phyloP scores from a whole-genome alignment of 1,284 basidiomycete genomes.

The Rhodotorula sp. region DNA sequence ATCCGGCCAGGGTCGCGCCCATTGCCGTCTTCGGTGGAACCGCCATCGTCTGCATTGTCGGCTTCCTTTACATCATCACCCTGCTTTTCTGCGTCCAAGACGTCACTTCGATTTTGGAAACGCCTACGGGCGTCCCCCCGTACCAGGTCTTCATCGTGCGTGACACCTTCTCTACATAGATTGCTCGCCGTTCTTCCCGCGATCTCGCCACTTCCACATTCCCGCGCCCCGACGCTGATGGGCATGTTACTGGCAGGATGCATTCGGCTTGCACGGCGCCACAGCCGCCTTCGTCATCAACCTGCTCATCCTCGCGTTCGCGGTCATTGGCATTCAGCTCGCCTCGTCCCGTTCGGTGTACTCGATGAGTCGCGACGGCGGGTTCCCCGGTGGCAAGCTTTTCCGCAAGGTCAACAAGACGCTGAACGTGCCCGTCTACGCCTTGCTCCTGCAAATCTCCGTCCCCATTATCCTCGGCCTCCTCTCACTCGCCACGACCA shows the following conservation, averaged over 20 bases:
- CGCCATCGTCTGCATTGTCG: constrained; percentile 16
- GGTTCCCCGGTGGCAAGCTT: constrained; percentile 11
- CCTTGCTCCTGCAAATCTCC: constrained; percentile 11
- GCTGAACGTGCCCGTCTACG: constrained; percentile 17
- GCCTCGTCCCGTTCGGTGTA: constrained; percentile 24
- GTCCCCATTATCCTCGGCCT: constrained; percentile 22
- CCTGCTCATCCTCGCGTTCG: constrained; percentile 20
- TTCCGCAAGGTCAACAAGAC: constrained; percentile 14
- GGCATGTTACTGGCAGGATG: constrained; percentile 2
- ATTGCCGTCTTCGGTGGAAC: constrained; percentile 26
- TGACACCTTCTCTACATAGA: not conserved
- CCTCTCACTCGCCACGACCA: constrained; percentile 14
- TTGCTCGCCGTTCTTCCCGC: not conserved
- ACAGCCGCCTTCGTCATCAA: constrained; percentile 25
- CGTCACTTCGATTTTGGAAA: not conserved
- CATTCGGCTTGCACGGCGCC: constrained; percentile 23
- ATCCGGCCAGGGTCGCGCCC: constrained; percentile 21
- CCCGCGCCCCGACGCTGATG: no score
- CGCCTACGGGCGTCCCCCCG: constrained; percentile 3
- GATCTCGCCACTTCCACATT: no score
- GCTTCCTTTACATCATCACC: constrained; percentile 21
- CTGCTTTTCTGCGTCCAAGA: constrained; percentile 23
- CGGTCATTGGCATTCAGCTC: constrained; percentile 23
- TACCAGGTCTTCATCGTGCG: constrained; percentile 22
- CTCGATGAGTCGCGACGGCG: constrained; percentile 22